phyloP scores from a whole-genome alignment of 1,284 basidiomycete genomes.

The Rhodotorula sp. region DNA sequence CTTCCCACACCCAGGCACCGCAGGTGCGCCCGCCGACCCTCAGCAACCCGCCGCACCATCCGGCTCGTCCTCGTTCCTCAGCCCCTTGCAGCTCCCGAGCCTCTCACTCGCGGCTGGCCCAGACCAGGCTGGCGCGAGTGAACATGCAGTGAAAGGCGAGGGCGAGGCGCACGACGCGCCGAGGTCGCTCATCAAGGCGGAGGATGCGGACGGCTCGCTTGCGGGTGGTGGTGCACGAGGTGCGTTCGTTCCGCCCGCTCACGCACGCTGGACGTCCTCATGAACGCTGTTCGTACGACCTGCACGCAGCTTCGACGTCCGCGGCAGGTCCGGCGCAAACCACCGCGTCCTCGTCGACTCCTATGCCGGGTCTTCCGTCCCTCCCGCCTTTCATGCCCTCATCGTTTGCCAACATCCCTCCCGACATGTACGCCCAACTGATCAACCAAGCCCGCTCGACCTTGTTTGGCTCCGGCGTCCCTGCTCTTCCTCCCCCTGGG shows the following conservation, averaged over 20 bases:
- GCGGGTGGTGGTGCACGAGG: no score
- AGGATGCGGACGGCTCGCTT: neutral
- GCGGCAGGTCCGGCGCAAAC: neutral
- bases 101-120: neutral
- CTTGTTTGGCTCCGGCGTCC: neutral
- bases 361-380: neutral
- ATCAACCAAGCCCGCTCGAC: conserved; percentile 20
- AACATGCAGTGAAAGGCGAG: neutral
- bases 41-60: neutral
- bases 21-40: no score
- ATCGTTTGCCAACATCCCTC: conserved; percentile 2
- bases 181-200: neutral
- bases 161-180: no score
- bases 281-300: neutral
- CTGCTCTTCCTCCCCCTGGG: neutral
- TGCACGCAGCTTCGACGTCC: neutral
- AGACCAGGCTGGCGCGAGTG: neutral
- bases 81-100: conserved; percentile 3
- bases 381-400: neutral
- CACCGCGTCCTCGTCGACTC: neutral
- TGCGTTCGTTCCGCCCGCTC: neutral
- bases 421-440: conserved; percentile 16
- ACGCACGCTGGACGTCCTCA: neutral
- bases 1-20: neutral
- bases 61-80: neutral